Base-by-base conservation (phyloP, 208 protist genomes). In the Wallacemonas sp. region DNA sequence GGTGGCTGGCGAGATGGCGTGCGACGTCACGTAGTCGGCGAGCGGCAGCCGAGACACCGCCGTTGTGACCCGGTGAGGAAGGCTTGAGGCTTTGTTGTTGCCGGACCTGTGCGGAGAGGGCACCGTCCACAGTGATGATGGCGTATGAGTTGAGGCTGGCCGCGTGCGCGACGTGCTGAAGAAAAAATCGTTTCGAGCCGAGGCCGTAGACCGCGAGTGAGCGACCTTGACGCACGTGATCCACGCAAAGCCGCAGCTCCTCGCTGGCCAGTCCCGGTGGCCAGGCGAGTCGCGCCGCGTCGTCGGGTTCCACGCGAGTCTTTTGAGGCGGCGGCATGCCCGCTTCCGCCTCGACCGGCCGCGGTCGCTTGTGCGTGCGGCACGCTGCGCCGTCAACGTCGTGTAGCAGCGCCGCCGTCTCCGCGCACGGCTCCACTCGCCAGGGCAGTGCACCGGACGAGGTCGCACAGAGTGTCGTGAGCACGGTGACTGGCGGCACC, bases 131-230 rank as follows among this genome's bases (percentile, higher is more conserved):
- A 1, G 73, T 68, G n/a, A 65, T 29, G 36, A 86, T 60, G 0
- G 34, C 33, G 32, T 76, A 72, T 24, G 58, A 10, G 19, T 72
- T 44, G 42, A 94, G 79, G 55, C 73, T 69, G 26, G 85, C 79
- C 38, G 73, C 80, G 38, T 89, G 82, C 6, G 70, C 55, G 27
- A 91, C 75, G 67, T 92, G 84, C 27, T 81, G 68, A 21, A 95
- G 81, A 54, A 95, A 95, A 54, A 87, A 87, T 38, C 71, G 74
- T 57, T 92, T 92, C 19, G 89, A 92, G 29, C 61, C 79, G 42
- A 89, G 67, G 15, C 89, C 89, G 66, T 85, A 91, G 10, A 95
- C 84, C 10, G 78, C 89, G 36, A 93, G 77, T 46, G 77, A 87
- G 54, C 84, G 81, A 38, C 89, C 89, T 8, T 89, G 81, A 41